Base-by-base conservation (phyloP, 169 alveolate species). In the Eimeria sp. region DNA sequence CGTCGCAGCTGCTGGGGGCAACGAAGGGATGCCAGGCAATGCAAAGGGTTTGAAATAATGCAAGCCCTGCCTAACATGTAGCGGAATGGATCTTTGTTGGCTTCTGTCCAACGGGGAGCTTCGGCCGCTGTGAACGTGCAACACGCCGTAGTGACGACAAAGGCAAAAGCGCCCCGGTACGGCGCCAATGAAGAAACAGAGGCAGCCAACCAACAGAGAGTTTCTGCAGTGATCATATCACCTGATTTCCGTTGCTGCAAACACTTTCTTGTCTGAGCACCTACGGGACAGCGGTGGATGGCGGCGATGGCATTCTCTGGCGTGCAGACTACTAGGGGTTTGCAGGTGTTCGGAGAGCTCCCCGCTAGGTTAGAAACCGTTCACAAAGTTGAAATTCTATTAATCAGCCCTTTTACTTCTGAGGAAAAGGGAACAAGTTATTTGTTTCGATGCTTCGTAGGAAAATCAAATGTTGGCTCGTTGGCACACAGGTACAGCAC, bases 251-350 rank as follows among this genome's bases (percentile, higher is more conserved):
- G 80, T 23, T 52, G 88, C 43, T 6, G 33, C 88, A 43, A 25
- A 78, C 88, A 25, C 88, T 78, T 78, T 78, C 18, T 62, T 10
- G 49, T 78, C 23, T 6, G 88, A 78, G 88, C 80, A 71, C 80
- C 80, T 71, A 71, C 80, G 49, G 80, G 25, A 71, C 54, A 18
- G 54, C 14, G 49, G 54, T 37, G 49, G 54, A 71, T 37, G 54
- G 54, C 80, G 54, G 54, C 54, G 18, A 37, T 71, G 80, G 54
- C 80, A n/a, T 37, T 6, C 54, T 66, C 37, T 2, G 54, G 80
- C 3, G 54, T 25, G n/a, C 54, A 66, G 80, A 33, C 49, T 71
- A 33, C 54, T 52, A 37, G 54, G 80, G 80, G 18, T 77, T 9
- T 43, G 66, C 4, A 77, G 87, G 66, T 77, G 87, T 77, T 77